Conservation (phyloP, 768 basidiomycete species). For the Gloeopeniophorella convolvens region DNA sequence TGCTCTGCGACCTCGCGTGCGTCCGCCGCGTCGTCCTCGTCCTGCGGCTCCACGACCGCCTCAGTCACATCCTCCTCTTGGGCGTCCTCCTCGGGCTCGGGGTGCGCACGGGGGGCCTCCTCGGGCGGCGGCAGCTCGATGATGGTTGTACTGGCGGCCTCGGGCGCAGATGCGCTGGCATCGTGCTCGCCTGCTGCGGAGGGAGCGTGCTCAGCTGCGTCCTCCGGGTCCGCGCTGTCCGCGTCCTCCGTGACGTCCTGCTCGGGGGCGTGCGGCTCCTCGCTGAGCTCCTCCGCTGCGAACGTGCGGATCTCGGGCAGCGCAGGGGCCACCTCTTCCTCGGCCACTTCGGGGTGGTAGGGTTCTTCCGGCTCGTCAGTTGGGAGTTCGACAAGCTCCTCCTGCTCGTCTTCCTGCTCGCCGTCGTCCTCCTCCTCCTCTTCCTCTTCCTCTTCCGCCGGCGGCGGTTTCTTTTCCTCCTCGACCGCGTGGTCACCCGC, state of each 20-base stretch:
- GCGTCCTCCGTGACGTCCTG: slow-evolving; percentile 18
- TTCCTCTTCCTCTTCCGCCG: slow-evolving; percentile 11
- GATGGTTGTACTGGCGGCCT: slow-evolving; percentile 8
- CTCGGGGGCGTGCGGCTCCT: slow-evolving; percentile 5
- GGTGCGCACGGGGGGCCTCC: background rate
- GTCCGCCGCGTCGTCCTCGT: slow-evolving; percentile 7
- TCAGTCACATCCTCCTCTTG: slow-evolving; percentile 20
- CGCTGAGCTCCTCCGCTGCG: background rate
- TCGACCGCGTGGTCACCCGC: background rate
- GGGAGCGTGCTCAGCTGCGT: background rate
- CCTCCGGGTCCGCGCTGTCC: background rate
- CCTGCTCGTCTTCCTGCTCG: slow-evolving; percentile 2
- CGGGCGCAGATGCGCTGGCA: slow-evolving; percentile 13
- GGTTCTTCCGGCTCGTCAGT: background rate
- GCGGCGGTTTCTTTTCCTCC: no score
- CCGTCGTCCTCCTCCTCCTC: no score
- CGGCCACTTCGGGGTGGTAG: slow-evolving; percentile 1
- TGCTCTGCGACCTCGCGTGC: slow-evolving; percentile 15
- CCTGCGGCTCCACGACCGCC: slow-evolving; percentile 6
- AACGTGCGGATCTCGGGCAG: slow-evolving; percentile 1
- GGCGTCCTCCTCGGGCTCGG: slow-evolving; percentile 13
- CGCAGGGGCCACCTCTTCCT: background rate
- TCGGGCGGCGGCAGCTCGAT: slow-evolving; percentile 14
- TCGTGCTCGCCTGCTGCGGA: slow-evolving; percentile 9
- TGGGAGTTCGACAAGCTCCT: background rate